These are phyloP conservation scores for Conringia planisiliqua DNA, from an alignment of 345 rosid species.

Conservation along the genomic window DNA sequence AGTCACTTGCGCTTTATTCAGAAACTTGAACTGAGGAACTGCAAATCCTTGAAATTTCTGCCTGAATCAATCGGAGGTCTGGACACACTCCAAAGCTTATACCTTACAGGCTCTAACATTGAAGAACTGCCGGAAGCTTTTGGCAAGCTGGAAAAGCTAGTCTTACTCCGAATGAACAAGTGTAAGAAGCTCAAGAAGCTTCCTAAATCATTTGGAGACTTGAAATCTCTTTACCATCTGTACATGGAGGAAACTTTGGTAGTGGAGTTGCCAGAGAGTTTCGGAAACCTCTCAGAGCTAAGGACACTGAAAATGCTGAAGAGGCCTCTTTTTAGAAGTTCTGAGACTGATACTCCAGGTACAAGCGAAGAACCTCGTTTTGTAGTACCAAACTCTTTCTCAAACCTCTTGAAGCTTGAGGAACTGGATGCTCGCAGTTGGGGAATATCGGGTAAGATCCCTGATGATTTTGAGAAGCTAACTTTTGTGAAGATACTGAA, in stretches of 20 bases:
- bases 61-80: constrained; percentile 9
- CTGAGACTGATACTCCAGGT: neutral
- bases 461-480: constrained; percentile 19
- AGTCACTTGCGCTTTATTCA: constrained; percentile 1
- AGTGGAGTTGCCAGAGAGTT: constrained; percentile 18
- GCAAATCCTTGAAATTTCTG: neutral
- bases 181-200: constrained; percentile 24
- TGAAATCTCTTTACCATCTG: constrained; percentile 24
- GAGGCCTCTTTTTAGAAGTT: constrained; percentile 18
- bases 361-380: neutral
- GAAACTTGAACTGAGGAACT: constrained; percentile 9
- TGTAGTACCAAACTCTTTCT: constrained; percentile 24
- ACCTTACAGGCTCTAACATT: constrained; percentile 22
- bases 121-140: constrained; percentile 11
- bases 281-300: constrained; percentile 30
- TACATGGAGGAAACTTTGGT: constrained; percentile 11
- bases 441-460: constrained; percentile 21
- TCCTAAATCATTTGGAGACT: constrained; percentile 24
- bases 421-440: constrained; percentile 31
- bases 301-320: constrained; percentile 22
- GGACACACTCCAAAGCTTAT: constrained; percentile 22
- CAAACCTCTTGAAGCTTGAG: constrained; percentile 25
- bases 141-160: constrained; percentile 23
- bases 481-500: neutral
- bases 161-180: neutral